Percentiles rank a stretch among this genome's conserved stretches.
Conservation (phyloP, 73 alveolate genomes). For the Paramecium octaurelia region DNA sequence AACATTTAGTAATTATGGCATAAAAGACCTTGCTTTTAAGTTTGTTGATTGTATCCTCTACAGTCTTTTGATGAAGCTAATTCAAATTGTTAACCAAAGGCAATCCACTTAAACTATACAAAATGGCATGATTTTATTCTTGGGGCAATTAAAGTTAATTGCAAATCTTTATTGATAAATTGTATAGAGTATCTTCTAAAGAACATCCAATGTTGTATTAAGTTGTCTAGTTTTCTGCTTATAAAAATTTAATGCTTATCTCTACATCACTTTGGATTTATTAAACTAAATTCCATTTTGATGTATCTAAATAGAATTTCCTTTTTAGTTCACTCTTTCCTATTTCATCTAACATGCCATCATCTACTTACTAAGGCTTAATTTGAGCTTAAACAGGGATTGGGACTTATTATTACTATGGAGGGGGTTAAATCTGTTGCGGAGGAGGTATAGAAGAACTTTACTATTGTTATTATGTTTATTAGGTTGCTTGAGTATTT, state of each 20-base stretch:
- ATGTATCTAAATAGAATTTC: conserved; percentile 27
- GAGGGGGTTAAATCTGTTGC: background rate
- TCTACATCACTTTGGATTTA: background rate
- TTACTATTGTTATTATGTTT: too few species aligned
- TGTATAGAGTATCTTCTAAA: background rate
- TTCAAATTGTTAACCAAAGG: background rate
- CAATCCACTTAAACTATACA: background rate
- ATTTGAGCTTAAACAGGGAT: background rate
- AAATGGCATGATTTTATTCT: background rate
- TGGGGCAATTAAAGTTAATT: background rate
- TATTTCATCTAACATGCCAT: background rate
- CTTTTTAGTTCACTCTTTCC: background rate
- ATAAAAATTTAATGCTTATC: background rate
- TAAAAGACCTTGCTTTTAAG: background rate
- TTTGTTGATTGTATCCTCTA: background rate
- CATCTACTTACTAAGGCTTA: background rate
- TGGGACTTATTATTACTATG: background rate
- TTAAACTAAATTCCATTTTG: background rate
- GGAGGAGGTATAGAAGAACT: background rate
- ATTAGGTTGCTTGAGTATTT: background rate
- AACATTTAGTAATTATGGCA: background rate
- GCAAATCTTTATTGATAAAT: background rate
- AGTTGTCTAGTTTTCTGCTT: background rate
- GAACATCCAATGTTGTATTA: background rate
- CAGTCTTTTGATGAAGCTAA: background rate